phyloP scores from a whole-genome alignment of 495 filamentous ascomycete species.

The Podospora bellae-mahoneyi region DNA sequence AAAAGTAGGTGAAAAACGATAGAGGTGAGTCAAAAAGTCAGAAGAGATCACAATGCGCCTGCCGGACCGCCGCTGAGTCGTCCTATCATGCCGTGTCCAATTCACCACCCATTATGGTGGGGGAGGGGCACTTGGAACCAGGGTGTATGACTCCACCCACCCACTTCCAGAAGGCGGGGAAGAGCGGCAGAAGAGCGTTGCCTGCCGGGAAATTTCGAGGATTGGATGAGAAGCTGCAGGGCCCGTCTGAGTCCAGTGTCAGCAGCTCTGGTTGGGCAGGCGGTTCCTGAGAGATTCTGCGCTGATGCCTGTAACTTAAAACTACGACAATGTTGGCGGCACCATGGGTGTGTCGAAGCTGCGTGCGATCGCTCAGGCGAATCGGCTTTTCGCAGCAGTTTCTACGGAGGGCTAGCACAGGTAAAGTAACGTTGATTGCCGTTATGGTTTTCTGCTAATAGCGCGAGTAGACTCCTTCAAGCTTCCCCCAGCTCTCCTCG shows the following conservation, averaged over 20 bases:
- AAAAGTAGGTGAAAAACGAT: background rate
- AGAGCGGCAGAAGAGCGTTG: constrained; percentile 12
- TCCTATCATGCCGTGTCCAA: background rate
- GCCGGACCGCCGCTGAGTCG: background rate
- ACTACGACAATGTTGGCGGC: constrained; percentile 47
- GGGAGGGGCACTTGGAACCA: constrained; percentile 19
- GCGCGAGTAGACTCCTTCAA: constrained; percentile 8
- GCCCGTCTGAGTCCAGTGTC: background rate
- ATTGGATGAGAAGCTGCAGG: constrained; percentile 3
- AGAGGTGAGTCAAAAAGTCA: constrained; percentile 16
- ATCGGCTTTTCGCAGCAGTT: constrained; percentile 32
- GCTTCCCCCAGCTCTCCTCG: constrained; percentile 40
- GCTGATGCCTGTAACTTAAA: constrained; percentile 15
- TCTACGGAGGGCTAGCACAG: constrained; percentile 46
- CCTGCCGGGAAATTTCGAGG: constrained; percentile 14
- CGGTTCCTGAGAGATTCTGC: constrained; percentile 1
- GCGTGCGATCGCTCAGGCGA: constrained; percentile 42
- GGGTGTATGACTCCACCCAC: constrained; percentile 2
- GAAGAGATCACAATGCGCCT: background rate
- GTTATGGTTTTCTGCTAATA: background rate
- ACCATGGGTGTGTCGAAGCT: constrained; percentile 55
- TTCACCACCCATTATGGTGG: constrained; percentile 16
- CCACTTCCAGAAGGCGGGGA: constrained; percentile 13
- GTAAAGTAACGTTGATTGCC: constrained; percentile 22
- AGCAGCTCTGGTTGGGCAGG: background rate